Evolutionary conservation across 2,329 filamentous ascomycete genomes (phyloP).

Genomic region (Blumeriella jaapii): DNA sequence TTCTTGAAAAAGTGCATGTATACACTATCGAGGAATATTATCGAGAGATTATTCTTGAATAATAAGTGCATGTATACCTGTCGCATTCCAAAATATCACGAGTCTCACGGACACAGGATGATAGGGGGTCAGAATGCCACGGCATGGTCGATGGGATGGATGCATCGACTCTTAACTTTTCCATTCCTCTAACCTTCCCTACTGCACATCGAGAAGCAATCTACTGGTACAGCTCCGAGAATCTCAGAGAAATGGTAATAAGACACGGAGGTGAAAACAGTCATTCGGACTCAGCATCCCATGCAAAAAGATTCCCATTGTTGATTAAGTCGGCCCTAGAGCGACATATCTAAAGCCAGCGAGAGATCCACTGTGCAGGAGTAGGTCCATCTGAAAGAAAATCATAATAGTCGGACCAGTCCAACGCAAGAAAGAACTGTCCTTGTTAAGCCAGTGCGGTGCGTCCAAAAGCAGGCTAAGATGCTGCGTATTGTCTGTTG

Average conservation of each 20-base stretch:
- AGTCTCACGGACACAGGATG: no score
- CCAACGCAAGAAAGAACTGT: slow-evolving; percentile 16
- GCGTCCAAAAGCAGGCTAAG: slow-evolving; percentile 12
- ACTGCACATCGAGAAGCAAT: slow-evolving; percentile 27
- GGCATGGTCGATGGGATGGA: slow-evolving; percentile 14
- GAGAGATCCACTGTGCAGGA: slow-evolving; percentile 17
- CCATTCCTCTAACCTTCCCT: slow-evolving; percentile 25
- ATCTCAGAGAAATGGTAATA: slow-evolving; percentile 29
- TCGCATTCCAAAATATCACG: no score
- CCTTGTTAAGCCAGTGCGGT: slow-evolving; percentile 13
- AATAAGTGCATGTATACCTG: no score
- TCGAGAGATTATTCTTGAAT: no score
- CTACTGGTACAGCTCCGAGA: slow-evolving; percentile 29
- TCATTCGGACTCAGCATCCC: slow-evolving; percentile 26
- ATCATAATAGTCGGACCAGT: slow-evolving; percentile 21
- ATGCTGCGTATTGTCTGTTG: slow-evolving; percentile 12
- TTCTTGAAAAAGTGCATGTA: no score
- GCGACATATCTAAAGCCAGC: slow-evolving; percentile 18
- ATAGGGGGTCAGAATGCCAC: no score
- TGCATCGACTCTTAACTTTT: slow-evolving; percentile 25
- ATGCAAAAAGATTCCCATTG: slow-evolving; percentile 20
- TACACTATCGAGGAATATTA: no score
- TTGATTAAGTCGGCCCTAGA: slow-evolving; percentile 21
- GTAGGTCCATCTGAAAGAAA: slow-evolving; percentile 26
- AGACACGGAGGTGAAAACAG: slow-evolving; percentile 27